A percentile compares a stretch with the other conserved stretches of the same genome.
phyloP scores from a whole-genome alignment of 2,329 filamentous ascomycete species.

The Xylariales sp. region DNA sequence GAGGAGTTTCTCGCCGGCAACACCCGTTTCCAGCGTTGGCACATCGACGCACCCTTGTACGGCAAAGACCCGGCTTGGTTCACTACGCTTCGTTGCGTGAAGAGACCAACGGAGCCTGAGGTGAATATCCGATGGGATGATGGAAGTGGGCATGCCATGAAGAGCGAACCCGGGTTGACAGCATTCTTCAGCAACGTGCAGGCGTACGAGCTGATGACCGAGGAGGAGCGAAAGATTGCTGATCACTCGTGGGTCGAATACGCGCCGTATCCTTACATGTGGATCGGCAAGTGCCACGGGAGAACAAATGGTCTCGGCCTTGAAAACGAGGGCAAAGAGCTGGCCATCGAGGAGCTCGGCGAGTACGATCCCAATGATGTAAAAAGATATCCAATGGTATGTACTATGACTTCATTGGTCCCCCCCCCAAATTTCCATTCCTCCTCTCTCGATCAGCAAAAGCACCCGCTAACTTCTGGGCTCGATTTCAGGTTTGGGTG shows the following conservation, averaged over 20 bases:
- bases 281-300: constrained; percentile 35
- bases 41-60: constrained; percentile 43
- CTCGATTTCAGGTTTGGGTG: too few species aligned
- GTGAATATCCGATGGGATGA: constrained; percentile 37
- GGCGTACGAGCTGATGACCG: constrained; percentile 33
- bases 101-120: constrained; percentile 24
- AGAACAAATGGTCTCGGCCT: constrained; percentile 36
- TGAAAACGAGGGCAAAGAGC: constrained; percentile 31
- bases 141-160: constrained; percentile 34
- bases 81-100: constrained; percentile 34
- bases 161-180: constrained; percentile 35
- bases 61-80: constrained; percentile 35
- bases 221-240: constrained; percentile 32
- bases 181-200: constrained; percentile 39
- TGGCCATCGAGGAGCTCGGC: constrained; percentile 29
- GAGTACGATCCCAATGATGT: constrained; percentile 28
- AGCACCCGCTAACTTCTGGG: too few species aligned
- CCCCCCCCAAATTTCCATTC: too few species aligned
- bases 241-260: constrained; percentile 43
- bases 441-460: too few species aligned
- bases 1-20: constrained; percentile 33
- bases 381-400: constrained; percentile 40
- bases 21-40: constrained; percentile 43
- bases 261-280: constrained; percentile 38
- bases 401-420: too few species aligned